Evolutionary conservation across 2,329 filamentous ascomycete genomes (phyloP).

Genomic region (Fusarium abutilonis): DNA sequence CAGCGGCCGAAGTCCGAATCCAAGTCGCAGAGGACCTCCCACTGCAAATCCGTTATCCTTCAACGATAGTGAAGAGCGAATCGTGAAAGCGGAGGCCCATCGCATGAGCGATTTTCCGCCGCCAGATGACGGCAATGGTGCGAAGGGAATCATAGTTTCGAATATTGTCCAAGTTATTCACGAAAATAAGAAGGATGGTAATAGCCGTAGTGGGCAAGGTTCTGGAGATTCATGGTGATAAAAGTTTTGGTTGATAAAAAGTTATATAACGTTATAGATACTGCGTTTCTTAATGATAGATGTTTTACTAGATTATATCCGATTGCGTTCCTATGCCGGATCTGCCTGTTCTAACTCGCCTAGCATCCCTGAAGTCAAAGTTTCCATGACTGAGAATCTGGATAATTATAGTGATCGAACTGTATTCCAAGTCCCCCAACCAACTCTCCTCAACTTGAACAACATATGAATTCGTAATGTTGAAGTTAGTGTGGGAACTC

Average conservation of each 20-base stretch:
- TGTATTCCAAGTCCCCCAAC: too few species aligned
- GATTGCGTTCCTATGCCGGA: too few species aligned
- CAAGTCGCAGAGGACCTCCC: conserved; percentile 47
- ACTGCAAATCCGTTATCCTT: conserved; percentile 52
- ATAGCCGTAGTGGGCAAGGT: conserved; percentile 2
- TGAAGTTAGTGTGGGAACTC: too few species aligned
- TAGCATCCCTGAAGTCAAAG: too few species aligned
- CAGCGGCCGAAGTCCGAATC: conserved; percentile 44
- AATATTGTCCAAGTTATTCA: conserved; percentile 52
- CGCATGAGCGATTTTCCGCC: conserved; percentile 40
- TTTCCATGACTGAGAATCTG: too few species aligned
- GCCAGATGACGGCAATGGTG: conserved; percentile 20
- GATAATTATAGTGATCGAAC: too few species aligned
- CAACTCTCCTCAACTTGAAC: too few species aligned
- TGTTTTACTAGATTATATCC: too few species aligned
- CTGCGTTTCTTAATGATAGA: too few species aligned
- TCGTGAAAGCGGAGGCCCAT: conserved; percentile 56
- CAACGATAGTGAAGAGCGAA: conserved; percentile 52
- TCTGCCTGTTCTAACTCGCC: too few species aligned
- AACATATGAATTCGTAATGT: too few species aligned
- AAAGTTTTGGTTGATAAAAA: neutral
- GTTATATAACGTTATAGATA: too few species aligned
- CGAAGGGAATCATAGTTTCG: conserved; percentile 53
- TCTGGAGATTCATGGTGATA: conserved; percentile 29
- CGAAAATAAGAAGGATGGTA: conserved; percentile 33